Evolutionary conservation across 768 basidiomycete species (phyloP).

Genomic region (Daedaleopsis sinensis): DNA sequence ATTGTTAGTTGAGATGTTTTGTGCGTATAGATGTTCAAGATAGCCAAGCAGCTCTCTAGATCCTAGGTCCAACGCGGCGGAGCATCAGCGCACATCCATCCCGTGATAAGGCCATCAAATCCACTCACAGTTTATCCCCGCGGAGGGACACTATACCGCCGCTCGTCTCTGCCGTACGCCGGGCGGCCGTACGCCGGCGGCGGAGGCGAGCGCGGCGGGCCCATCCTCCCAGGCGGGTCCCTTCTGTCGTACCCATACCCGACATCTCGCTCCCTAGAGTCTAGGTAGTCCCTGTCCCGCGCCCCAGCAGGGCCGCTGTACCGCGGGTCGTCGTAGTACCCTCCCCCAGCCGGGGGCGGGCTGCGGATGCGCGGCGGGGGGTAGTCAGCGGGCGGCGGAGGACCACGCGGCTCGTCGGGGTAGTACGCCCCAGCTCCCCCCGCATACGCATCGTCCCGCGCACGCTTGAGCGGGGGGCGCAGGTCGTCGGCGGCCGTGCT

Average conservation of each 20-base stretch:
- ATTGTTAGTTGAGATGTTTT: no score
- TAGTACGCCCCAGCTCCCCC: conserved; percentile 8
- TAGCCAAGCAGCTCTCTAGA: no score
- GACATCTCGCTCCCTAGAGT: conserved; percentile 15
- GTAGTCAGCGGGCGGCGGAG: not conserved
- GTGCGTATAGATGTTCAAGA: no score
- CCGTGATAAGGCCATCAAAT: not conserved
- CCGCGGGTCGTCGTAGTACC: conserved; percentile 26
- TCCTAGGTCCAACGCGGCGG: no score
- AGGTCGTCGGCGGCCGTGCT: conserved; percentile 23
- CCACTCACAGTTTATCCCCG: not conserved
- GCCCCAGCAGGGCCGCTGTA: conserved; percentile 18
- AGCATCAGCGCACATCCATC: no score
- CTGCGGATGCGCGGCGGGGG: conserved; percentile 21
- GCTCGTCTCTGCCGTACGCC: conserved; percentile 25
- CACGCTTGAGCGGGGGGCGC: conserved; percentile 31
- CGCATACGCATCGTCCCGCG: conserved; percentile 27
- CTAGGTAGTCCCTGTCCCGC: conserved; percentile 22
- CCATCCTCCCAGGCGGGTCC: conserved; percentile 17
- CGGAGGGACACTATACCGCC: conserved; percentile 22
- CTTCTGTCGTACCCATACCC: conserved; percentile 23
- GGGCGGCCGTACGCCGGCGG: conserved; percentile 23
- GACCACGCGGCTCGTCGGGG: conserved; percentile 9
- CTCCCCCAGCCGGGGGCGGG: conserved; percentile 11
- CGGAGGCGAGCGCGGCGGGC: conserved; percentile 25